Conservation (phyloP, 2,329 filamentous ascomycete genomes). For the Fusarium graminum region DNA sequence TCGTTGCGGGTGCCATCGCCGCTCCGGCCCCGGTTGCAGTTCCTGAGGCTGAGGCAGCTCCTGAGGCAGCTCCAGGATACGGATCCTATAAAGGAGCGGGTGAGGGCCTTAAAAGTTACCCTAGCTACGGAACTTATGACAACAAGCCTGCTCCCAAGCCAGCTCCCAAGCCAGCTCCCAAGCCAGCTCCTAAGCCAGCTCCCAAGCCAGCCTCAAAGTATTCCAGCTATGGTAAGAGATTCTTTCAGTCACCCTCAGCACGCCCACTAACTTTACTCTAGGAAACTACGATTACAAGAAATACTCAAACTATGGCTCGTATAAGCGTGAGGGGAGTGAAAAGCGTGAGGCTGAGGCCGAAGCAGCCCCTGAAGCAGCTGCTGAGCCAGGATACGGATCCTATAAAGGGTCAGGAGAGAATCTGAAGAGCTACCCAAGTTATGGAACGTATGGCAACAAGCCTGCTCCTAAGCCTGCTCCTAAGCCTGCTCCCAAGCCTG, state of each 20-base stretch:
- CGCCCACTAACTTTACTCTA: not conserved
- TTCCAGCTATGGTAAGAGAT: conserved; percentile 12
- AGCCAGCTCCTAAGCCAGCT: conserved; percentile 18
- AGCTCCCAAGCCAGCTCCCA: not conserved
- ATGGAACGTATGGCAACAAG: conserved; percentile 4
- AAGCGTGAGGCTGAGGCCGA: conserved; percentile 14
- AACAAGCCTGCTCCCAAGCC: conserved; percentile 18
- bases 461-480: not conserved
- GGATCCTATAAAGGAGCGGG: not conserved
- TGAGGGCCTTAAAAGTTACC: not conserved
- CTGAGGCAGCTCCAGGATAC: conserved; percentile 15
- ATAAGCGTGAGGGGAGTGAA: conserved; percentile 24
- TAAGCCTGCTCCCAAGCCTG: no score
- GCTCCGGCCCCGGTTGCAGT: conserved; percentile 46
- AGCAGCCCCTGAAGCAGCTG: conserved; percentile 14
- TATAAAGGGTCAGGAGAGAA: conserved; percentile 8
- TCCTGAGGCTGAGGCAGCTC: conserved; percentile 22
- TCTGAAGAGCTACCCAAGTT: not conserved
- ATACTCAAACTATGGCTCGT: conserved; percentile 21
- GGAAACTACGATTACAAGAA: conserved; percentile 35
- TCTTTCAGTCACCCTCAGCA: not conserved
- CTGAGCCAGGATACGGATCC: not conserved
- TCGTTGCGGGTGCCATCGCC: conserved; percentile 44
- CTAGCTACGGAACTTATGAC: conserved; percentile 20
- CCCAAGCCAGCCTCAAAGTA: conserved; percentile 9